Evolutionary conservation across 345 rosid species (phyloP), one percentile per base, ranked within the genome.

Genomic region (Hibiscus tridactylites): DNA sequence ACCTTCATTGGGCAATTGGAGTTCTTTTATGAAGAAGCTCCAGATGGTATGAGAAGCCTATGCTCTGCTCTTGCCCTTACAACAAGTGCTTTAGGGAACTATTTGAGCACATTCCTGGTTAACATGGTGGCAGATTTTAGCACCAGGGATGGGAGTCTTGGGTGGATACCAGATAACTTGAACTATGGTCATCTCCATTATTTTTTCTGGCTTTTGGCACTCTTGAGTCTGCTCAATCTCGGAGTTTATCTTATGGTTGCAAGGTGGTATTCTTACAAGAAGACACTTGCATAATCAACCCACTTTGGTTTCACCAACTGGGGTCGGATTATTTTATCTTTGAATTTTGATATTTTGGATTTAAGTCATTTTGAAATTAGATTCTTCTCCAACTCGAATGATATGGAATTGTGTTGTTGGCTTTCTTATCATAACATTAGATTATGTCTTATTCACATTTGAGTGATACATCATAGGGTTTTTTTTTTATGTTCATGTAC

Each of bases 141-240:
- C 11, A 77, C 68, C 5, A 67, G 74, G 28, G 13, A 82, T 44
- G 86, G 86, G 6, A 61, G 73, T 69, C 77, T 74, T 47, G 83
- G 86, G 13, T 86, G 88, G 86, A 82, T 84, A 31, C 87, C 86
- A 35, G 82, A 86, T 62, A 84, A 86, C 69, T 72, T 86, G 82
- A 86, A 84, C 77, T 62, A 31, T 46, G 85, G 81, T 0, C 83
- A 76, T 72, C 82, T 82, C 11, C 79, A 84, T 64, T 82, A 86
- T 75, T 86, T 77, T 28, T 86, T 78, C 80, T 84, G 74, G 74
- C 70, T 74, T 39, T 6, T 77, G 68, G 74, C 76, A 26, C 68
- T 33, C 9, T 9, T 74, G 35, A 76, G 71, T 44, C 46, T 65
- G 11, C 3, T 77, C 31, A 80, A 80, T 24, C 66, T 80, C 53